Evolutionary conservation across 805 yeast species (phyloP).

Genomic region (Metschnikowia similis): DNA sequence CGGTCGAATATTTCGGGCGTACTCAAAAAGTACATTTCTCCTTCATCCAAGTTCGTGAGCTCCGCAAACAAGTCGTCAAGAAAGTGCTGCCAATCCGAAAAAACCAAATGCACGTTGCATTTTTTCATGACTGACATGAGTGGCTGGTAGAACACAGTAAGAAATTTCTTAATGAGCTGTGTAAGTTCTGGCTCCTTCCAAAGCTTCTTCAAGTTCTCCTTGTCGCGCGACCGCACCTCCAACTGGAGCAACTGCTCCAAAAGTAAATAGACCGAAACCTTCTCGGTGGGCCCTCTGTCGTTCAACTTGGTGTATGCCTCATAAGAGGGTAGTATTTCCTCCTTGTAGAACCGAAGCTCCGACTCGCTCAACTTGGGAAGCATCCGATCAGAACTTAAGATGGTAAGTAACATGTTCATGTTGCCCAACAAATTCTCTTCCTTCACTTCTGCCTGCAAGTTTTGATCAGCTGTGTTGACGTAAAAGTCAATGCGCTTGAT

Average conservation of each 20-base stretch:
- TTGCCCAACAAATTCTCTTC: slow-evolving; percentile 72
- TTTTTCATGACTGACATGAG: slow-evolving; percentile 62
- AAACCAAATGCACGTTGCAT: slow-evolving; percentile 61
- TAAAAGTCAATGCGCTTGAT: slow-evolving; percentile 43
- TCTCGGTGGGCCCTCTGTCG: slow-evolving; percentile 9
- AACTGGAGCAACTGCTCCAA: slow-evolving; percentile 61
- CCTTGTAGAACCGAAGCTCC: slow-evolving; percentile 4
- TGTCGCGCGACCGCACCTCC: slow-evolving; percentile 68
- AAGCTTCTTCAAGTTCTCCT: slow-evolving; percentile 64
- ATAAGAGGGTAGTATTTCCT: slow-evolving; percentile 17
- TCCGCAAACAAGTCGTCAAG: slow-evolving; percentile 59
- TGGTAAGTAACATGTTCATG: slow-evolving; percentile 61
- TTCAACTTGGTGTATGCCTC: slow-evolving; percentile 19
- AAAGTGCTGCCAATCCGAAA: slow-evolving; percentile 39
- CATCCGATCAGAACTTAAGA: slow-evolving; percentile 19
- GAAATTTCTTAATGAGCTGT: slow-evolving; percentile 65
- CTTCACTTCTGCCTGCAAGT: slow-evolving; percentile 30
- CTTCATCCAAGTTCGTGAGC: slow-evolving; percentile 53
- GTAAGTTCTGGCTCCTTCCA: slow-evolving; percentile 86
- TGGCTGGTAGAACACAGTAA: slow-evolving; percentile 71
- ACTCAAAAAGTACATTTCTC: slow-evolving; percentile 43
- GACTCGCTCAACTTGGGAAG: slow-evolving; percentile 17
- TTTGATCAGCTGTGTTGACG: slow-evolving; percentile 47
- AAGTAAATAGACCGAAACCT: slow-evolving; percentile 42
- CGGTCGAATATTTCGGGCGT: slow-evolving; percentile 62